Evolutionary conservation across 192 early-diverging fungal species (phyloP), one percentile per base, ranked within the genome.

Genomic region (Podila verticillata): DNA sequence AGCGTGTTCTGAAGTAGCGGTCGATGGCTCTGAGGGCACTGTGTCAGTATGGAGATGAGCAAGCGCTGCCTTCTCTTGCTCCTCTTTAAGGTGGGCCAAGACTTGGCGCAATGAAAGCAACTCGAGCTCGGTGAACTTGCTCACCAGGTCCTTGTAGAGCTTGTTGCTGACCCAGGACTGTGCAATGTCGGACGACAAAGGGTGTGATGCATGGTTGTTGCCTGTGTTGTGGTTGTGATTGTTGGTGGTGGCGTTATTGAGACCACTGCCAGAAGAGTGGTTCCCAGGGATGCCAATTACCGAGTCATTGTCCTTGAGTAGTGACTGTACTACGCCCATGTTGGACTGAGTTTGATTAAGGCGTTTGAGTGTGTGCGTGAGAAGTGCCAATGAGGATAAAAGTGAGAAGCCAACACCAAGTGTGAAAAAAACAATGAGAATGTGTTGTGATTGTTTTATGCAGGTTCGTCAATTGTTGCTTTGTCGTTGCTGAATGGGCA

Each of bases 51-150:
- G n/a, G n/a, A n/a, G n/a, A n/a, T 68, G 54, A 20, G 32, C 32
- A 2, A 24, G 12, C 2, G 4, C 28, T 19, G 24, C 26, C 28
- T 69, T 71, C 26, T 80, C 70, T 32, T 80, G 77, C 30, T 12
- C 15, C 1, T 57, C 54, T 15, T 72, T 63, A 17, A 80, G 65
- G 15, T 80, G 60, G 19, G 61, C 65, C 9, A 80, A 56, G 9
- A 80, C 61, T 31, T 72, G 64, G 22, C 70, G 70, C 22, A 80
- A 34, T 10, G 77, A 80, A 7, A 80, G 57, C 6, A 80, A 29
- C 51, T 80, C 77, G 7, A 80, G 30, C 20, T 68, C 65, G 12
- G 69, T 35, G 48, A 72, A 80, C 62, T 68, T 72, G n/a, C 48
- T 19, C 5, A 61, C 30, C 56, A 80, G 30, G 26, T 72, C 70